Conservation (phyloP, 805 yeast genomes). For the Komagataella ulmi region DNA sequence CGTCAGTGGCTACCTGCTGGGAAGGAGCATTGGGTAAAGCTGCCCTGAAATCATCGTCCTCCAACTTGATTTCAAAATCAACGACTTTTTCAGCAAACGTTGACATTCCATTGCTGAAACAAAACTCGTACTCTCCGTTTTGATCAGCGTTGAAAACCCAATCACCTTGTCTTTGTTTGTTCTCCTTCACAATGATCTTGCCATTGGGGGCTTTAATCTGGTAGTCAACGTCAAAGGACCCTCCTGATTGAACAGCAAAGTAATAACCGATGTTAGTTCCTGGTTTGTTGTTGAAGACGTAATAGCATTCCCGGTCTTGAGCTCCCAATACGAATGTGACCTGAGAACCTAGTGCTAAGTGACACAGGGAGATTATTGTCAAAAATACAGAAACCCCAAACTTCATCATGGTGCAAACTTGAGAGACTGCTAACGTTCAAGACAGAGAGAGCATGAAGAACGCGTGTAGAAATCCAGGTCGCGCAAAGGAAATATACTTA, state of each 20-base stretch:
- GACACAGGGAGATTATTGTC: background rate
- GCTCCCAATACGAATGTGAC: constrained; percentile 68
- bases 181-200: constrained; percentile 35
- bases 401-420: background rate
- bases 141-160: constrained; percentile 52
- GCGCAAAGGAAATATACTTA: background rate
- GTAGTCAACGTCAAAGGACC: constrained; percentile 72
- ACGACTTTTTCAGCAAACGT: constrained; percentile 73
- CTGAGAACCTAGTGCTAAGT: constrained; percentile 27
- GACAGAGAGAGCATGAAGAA: background rate
- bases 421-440: background rate
- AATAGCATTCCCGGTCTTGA: constrained; percentile 60
- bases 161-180: constrained; percentile 68
- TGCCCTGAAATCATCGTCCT: constrained; percentile 43
- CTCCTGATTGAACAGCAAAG: constrained; percentile 77
- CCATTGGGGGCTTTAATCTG: constrained; percentile 45
- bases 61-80: constrained; percentile 60
- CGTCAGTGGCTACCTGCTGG: constrained; percentile 40
- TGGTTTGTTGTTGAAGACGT: constrained; percentile 48
- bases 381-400: background rate
- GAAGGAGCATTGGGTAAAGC: constrained; percentile 46
- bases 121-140: constrained; percentile 76
- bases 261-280: constrained; percentile 56
- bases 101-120: constrained; percentile 73
- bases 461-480: background rate